Conservation (phyloP, 1,139 yeast genomes). For the Saccharomyces pastorianus region DNA sequence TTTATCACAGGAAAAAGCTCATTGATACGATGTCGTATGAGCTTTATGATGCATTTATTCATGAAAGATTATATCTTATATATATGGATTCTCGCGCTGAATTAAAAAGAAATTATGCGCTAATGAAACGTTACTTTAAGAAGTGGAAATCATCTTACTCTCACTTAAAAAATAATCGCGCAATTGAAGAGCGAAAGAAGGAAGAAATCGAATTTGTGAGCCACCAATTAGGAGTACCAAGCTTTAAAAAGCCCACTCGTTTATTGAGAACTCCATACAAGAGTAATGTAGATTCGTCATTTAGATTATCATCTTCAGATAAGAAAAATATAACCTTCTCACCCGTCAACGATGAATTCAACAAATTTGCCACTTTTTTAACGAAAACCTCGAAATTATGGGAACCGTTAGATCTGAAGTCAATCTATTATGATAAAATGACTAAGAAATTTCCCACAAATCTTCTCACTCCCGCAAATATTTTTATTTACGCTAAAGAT, state of each 20-base stretch:
- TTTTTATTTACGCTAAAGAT: slow-evolving; percentile 20
- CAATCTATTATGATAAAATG: slow-evolving; percentile 16
- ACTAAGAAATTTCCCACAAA: slow-evolving; percentile 10
- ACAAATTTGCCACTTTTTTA: slow-evolving; percentile 18
- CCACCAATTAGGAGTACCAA: slow-evolving; percentile 34
- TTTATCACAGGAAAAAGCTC: not conserved
- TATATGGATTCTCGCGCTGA: slow-evolving; percentile 40
- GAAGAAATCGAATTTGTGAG: slow-evolving; percentile 38
- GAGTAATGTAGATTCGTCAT: slow-evolving; percentile 8
- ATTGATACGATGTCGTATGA: slow-evolving; percentile 35
- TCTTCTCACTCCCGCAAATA: slow-evolving; percentile 13
- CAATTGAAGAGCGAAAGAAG: slow-evolving; percentile 34
- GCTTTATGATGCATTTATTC: slow-evolving; percentile 50
- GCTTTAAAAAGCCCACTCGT: slow-evolving; percentile 21
- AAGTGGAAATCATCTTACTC: slow-evolving; percentile 28
- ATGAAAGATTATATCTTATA: slow-evolving; percentile 44
- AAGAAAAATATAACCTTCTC: slow-evolving; percentile 13
- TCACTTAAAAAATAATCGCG: slow-evolving; percentile 32
- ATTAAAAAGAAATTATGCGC: slow-evolving; percentile 26
- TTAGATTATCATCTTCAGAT: slow-evolving; percentile 12
- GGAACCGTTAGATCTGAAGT: slow-evolving; percentile 21
- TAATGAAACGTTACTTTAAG: slow-evolving; percentile 23
- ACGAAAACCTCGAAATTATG: slow-evolving; percentile 22
- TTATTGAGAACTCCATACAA: slow-evolving; percentile 13
- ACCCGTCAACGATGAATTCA: slow-evolving; percentile 25